Percentiles rank a stretch among this genome's conserved stretches.
Conservation (phyloP, 1,284 basidiomycete species). For the Cutaneotrichosporon mucoides region DNA sequence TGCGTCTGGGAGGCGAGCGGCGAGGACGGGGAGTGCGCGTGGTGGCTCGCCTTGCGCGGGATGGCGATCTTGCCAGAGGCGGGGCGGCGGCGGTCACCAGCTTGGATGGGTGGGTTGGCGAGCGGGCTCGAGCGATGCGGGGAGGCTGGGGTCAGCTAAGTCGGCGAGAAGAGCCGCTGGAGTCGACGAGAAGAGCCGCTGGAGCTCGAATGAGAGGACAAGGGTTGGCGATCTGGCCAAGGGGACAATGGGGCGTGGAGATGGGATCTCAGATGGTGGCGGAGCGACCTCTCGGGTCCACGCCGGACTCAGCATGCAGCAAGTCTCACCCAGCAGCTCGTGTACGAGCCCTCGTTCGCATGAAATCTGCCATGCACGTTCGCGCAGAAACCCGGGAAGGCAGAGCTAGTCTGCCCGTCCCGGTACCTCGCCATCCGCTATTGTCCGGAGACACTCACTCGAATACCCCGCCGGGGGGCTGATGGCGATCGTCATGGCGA, state of each 20-base stretch:
- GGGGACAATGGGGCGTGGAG: too few species aligned
- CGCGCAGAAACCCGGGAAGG: not conserved
- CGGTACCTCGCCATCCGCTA: not conserved
- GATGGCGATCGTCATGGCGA: slow-evolving; percentile 14
- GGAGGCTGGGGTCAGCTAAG: not conserved
- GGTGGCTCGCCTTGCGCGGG: slow-evolving; percentile 1
- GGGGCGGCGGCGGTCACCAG: not conserved
- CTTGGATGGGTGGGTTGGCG: not conserved
- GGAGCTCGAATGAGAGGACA: not conserved
- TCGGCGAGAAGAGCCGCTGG: not conserved
- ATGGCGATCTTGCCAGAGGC: not conserved
- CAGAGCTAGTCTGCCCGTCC: too few species aligned
- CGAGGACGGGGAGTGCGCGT: not conserved
- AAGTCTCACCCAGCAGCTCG: too few species aligned
- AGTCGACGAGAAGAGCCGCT: not conserved
- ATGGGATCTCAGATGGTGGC: too few species aligned
- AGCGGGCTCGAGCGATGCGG: slow-evolving; percentile 2
- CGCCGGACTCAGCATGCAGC: too few species aligned
- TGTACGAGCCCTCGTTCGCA: too few species aligned
- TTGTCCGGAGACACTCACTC: not conserved
- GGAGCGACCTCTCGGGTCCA: too few species aligned
- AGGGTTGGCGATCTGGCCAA: too few species aligned
- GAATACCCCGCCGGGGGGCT: slow-evolving; percentile 7
- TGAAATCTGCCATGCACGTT: not conserved
- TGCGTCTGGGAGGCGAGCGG: not conserved